These are phyloP conservation scores for Cryptococcus maquisensis DNA, from an alignment of 1,284 basidiomycete species.

Conservation along the genomic window DNA sequence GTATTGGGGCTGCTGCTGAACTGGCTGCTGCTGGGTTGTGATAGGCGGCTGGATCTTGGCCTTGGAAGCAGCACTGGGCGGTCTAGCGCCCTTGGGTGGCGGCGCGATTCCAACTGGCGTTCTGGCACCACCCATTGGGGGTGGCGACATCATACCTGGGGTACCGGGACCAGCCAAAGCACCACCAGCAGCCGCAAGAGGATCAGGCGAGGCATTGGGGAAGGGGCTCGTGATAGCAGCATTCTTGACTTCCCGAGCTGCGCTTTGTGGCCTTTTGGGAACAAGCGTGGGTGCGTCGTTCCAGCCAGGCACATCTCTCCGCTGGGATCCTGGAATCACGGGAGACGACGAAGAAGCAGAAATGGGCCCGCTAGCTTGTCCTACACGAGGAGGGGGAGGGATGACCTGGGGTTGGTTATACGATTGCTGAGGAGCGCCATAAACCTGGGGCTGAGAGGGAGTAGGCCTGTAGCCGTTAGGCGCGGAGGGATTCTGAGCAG, in stretches of 20 bases:
- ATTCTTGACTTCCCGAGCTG: conserved; percentile 52
- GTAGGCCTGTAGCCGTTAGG: conserved; percentile 24
- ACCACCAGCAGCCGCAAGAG: conserved; percentile 5
- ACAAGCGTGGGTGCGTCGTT: conserved; percentile 63
- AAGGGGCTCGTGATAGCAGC: conserved; percentile 83
- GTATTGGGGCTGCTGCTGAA: conserved; percentile 13
- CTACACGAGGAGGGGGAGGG: conserved; percentile 45
- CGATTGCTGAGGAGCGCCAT: conserved; percentile 28
- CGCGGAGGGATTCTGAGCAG: conserved; percentile 4
- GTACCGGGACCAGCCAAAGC: conserved; percentile 36
- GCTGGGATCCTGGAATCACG: conserved; percentile 42
- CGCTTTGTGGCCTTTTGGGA: conserved; percentile 57
- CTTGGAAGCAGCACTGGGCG: conserved; percentile 43
- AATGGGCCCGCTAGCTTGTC: conserved; percentile 13
- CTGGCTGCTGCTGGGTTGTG: conserved; percentile 13
- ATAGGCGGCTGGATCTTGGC: conserved; percentile 15
- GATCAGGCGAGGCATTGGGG: conserved; percentile 56
- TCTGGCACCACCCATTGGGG: conserved; percentile 10
- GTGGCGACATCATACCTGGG: not conserved
- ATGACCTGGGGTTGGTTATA: conserved; percentile 28
- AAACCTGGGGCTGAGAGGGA: conserved; percentile 30
- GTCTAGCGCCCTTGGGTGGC: conserved; percentile 43
- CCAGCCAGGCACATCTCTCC: conserved; percentile 73
- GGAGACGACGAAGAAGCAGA: conserved; percentile 18
- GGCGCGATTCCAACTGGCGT: conserved; percentile 44